A percentile compares a stretch with the other conserved stretches of the same genome.
Conservation (phyloP, 495 filamentous ascomycete species). For the Viridothelium virens region DNA sequence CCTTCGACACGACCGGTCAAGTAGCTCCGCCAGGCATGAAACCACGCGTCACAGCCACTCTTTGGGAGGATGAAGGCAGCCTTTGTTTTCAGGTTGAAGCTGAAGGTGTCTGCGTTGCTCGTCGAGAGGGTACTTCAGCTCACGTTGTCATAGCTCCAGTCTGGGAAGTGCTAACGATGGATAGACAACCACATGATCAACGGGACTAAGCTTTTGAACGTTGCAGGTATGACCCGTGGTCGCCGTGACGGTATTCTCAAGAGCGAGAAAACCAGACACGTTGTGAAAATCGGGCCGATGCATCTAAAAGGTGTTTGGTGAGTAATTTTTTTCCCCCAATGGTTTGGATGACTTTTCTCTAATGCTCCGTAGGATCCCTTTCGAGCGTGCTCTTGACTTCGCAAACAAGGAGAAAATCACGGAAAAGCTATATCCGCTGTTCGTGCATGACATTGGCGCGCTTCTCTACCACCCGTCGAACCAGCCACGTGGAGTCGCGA, state of each 20-base stretch:
- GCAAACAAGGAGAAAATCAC: conserved; percentile 99
- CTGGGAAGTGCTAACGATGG: not conserved
- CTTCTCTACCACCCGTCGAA: conserved; percentile 93
- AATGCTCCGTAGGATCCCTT: conserved; percentile 71
- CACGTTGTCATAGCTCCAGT: not conserved
- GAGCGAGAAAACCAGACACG: conserved; percentile 92
- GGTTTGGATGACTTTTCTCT: conserved; percentile 19
- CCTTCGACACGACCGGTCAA: conserved; percentile 86
- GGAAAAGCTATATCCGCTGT: conserved; percentile 86
- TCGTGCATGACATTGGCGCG: conserved; percentile 94
- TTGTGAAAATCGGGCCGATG: conserved; percentile 99
- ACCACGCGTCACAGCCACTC: conserved; percentile 90
- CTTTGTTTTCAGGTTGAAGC: conserved; percentile 98
- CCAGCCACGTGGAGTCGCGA: conserved; percentile 51
- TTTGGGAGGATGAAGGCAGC: conserved; percentile 98
- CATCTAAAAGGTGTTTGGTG: conserved; percentile 98
- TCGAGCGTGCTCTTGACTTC: conserved; percentile 91
- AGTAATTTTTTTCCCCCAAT: conserved; percentile 33
- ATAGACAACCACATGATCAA: conserved; percentile 99
- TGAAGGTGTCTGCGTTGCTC: conserved; percentile 89
- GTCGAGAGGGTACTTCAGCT: conserved; percentile 67
- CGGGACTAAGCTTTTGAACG: conserved; percentile 92
- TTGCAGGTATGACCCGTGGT: conserved; percentile 95
- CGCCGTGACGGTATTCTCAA: conserved; percentile 94
- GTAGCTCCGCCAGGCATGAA: conserved; percentile 93